Conservation (phyloP, 768 basidiomycete species). For the Pisolithus sp. region DNA sequence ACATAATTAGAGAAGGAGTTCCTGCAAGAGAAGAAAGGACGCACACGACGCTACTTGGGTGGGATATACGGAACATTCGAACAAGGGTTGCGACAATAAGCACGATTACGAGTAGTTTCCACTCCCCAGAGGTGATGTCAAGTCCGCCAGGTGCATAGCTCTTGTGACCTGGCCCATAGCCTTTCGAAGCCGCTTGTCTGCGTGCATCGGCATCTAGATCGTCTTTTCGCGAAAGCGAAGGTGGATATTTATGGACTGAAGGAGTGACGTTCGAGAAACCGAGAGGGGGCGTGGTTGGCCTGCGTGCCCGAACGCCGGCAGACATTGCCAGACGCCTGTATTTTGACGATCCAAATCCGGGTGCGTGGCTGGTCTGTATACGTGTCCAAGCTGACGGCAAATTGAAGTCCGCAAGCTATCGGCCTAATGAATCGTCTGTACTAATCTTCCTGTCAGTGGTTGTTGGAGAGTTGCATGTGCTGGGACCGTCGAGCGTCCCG, state of each 20-base stretch:
- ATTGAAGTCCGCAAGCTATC: neutral
- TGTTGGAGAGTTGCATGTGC: too few relatives aligned
- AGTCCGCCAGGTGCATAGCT: slow-evolving; percentile 53
- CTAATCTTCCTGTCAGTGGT: too few relatives aligned
- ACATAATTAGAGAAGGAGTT: neutral
- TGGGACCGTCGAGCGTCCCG: too few relatives aligned
- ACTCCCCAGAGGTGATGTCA: slow-evolving; percentile 63
- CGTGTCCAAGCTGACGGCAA: neutral
- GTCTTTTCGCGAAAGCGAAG: slow-evolving; percentile 43
- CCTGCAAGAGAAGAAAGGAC: slow-evolving; percentile 23
- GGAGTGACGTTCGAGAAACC: slow-evolving; percentile 32
- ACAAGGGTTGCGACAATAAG: slow-evolving; percentile 70
- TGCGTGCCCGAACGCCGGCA: slow-evolving; percentile 53
- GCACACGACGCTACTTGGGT: slow-evolving; percentile 89
- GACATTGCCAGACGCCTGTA: slow-evolving; percentile 26
- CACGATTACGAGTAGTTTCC: slow-evolving; percentile 63
- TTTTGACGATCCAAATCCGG: neutral
- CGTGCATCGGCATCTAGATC: slow-evolving; percentile 71
- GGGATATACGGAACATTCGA: slow-evolving; percentile 78
- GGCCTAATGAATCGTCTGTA: too few relatives aligned
- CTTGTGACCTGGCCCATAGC: slow-evolving; percentile 46
- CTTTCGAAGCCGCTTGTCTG: slow-evolving; percentile 62
- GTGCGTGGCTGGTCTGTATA: neutral
- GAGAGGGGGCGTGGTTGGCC: slow-evolving; percentile 63
- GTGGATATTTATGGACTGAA: slow-evolving; percentile 52